phyloP scores from a whole-genome alignment of 2,329 filamentous ascomycete genomes.

The Colletotrichum aenigma region DNA sequence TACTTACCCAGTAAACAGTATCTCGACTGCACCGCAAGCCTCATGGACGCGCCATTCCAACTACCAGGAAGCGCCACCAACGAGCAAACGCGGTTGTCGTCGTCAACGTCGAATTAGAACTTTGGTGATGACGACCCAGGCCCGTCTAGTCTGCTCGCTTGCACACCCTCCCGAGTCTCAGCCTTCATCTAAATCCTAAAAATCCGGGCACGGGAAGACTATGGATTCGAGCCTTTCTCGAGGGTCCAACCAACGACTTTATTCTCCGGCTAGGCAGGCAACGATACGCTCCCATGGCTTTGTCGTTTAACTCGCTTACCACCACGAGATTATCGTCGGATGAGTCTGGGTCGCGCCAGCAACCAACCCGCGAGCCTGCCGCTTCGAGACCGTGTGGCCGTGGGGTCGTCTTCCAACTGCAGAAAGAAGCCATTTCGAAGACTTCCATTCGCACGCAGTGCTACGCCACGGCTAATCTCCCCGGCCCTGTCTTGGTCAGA shows the following conservation, averaged over 20 bases:
- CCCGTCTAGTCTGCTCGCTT: neutral
- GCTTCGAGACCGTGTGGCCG: neutral
- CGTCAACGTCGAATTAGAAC: neutral
- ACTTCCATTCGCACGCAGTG: slow-evolving; percentile 5
- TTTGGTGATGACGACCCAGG: neutral
- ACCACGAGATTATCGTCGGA: neutral
- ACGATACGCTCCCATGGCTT: neutral
- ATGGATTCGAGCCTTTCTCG: neutral
- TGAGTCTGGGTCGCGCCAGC: neutral
- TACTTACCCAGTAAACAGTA: neutral
- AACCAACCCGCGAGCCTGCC: neutral
- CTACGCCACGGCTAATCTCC: neutral
- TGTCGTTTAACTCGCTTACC: neutral
- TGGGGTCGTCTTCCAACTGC: neutral
- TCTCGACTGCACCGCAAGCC: slow-evolving; percentile 6
- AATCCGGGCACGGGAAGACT: neutral
- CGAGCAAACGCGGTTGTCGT: neutral
- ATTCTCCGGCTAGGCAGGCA: slow-evolving; percentile 2
- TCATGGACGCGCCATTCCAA: neutral
- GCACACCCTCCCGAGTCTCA: neutral
- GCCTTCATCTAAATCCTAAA: neutral
- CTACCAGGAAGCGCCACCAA: neutral
- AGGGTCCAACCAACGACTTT: neutral
- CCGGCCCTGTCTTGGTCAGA: neutral
- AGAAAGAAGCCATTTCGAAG: slow-evolving; percentile 13